A percentile compares a stretch with the other conserved stretches of the same genome.
Conservation (phyloP, 805 yeast species). For the Spathaspora sp. region DNA sequence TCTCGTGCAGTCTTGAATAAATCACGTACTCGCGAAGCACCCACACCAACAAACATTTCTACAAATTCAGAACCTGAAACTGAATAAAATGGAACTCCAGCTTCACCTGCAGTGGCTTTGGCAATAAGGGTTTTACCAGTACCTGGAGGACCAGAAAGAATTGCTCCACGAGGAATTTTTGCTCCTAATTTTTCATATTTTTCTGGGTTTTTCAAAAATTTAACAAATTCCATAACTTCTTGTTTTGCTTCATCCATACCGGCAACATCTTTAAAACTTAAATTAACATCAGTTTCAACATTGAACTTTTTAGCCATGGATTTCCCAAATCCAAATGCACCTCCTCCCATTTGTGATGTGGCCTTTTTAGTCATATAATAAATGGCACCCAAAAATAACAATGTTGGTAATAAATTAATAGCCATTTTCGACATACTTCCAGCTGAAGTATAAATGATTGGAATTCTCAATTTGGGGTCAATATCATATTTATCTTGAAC, state of each 20-base stretch:
- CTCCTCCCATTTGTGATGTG: constrained; percentile 59
- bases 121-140: constrained; percentile 97
- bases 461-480: constrained; percentile 63
- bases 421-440: constrained; percentile 62
- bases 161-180: constrained; percentile 97
- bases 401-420: constrained; percentile 82
- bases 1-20: constrained; percentile 88
- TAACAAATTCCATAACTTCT: constrained; percentile 97
- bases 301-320: constrained; percentile 89
- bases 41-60: constrained; percentile 99
- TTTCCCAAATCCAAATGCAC: constrained; percentile 80
- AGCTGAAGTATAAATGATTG: constrained; percentile 74
- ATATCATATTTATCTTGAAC: constrained; percentile 71
- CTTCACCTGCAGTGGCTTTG: constrained; percentile 99
- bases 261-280: constrained; percentile 91
- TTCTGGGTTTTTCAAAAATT: constrained; percentile 83
- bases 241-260: constrained; percentile 97
- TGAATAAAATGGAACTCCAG: constrained; percentile 93
- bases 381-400: constrained; percentile 82
- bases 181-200: constrained; percentile 94
- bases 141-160: constrained; percentile 97
- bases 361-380: constrained; percentile 75
- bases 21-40: constrained; percentile 97
- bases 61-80: constrained; percentile 98
- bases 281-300: constrained; percentile 85